Base-by-base conservation (phyloP, 73 alveolate species). In the Paramecium bursaria region DNA sequence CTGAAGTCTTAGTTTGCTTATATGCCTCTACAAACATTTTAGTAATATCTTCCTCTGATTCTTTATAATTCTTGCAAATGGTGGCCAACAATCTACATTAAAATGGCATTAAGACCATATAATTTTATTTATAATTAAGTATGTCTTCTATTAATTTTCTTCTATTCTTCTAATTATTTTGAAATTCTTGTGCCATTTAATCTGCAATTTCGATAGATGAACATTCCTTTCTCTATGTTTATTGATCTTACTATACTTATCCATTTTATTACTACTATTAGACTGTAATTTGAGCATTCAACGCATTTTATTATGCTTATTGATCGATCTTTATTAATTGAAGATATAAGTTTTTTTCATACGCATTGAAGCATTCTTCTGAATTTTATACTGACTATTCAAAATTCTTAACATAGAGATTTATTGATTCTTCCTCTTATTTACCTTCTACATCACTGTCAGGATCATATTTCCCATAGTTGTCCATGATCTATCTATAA, bases 71-170 rank as follows among this genome's bases (percentile, higher is more conserved):
- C 26, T 79, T 79, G 42, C 89, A 53, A 3, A 79, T n/a, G 25
- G 76, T 73, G 14, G 89, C 89, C 9, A 79, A 48, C 10, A 79
- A 79, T 14, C 89, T 60, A 33, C 89, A 79, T 42, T 53, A 60
- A 79, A 35, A 50, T 46, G 89, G 89, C 0, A 79, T 50, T 6
- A 79, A 30, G 3, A 79, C 46, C 17, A 47, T 54, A 42, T 54
- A 79, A 53, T 79, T 73, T 26, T 79, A 44, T 79, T 51, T 79
- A 42, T 49, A 79, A 14, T 54, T 73, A 27, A 48, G 27, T 14
- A 79, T 4, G 17, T 79, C 89, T 19, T 53, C 76, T 22, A 79
- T 39, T 2, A 79, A 48, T 79, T 79, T 79, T 39, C 46, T 79
- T 54, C 89, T 52, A 50, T 79, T 79, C 21, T 52, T 39, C 23